These are phyloP conservation scores for Catharanthus roseus DNA, from an alignment of 257 asterid species.

Conservation along the genomic window DNA sequence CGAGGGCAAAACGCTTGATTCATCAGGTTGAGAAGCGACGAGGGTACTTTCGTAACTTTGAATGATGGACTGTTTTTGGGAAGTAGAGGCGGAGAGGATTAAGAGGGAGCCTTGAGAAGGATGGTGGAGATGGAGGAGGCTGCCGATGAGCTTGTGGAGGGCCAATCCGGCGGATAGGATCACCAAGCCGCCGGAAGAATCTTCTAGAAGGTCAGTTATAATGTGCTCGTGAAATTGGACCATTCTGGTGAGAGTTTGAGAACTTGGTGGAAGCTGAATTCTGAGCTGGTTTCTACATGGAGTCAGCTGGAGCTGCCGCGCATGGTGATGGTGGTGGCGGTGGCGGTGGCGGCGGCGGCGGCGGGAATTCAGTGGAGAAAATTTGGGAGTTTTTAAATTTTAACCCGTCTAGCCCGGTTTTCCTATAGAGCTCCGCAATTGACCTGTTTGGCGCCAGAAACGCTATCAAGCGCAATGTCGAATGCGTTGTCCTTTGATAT, in stretches of 20 bases:
- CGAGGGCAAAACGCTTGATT: slow-evolving; percentile 19
- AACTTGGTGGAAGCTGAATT: neutral
- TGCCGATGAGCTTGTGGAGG: slow-evolving; percentile 65
- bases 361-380: slow-evolving; percentile 19
- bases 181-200: slow-evolving; percentile 72
- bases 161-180: slow-evolving; percentile 81
- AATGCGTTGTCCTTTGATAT: too few species aligned
- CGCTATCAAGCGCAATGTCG: too few species aligned
- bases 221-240: slow-evolving; percentile 80
- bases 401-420: too few species aligned
- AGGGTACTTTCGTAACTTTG: slow-evolving; percentile 19
- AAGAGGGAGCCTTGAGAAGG: slow-evolving; percentile 71
- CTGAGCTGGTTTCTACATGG: slow-evolving; percentile 4
- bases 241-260: slow-evolving; percentile 26
- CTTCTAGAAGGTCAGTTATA: slow-evolving; percentile 74
- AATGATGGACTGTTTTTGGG: slow-evolving; percentile 50
- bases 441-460: too few species aligned
- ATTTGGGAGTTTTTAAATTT: slow-evolving; percentile 9
- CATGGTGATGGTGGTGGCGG: neutral
- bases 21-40: slow-evolving; percentile 16
- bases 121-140: slow-evolving; percentile 79
- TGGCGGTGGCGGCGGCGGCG: slow-evolving; percentile 22
- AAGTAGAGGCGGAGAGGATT: slow-evolving; percentile 69
- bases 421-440: too few species aligned
- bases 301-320: neutral